These are phyloP conservation scores for Funneliformis caledonium DNA, from an alignment of 371 early-diverging fungal species.

Conservation along the genomic window DNA sequence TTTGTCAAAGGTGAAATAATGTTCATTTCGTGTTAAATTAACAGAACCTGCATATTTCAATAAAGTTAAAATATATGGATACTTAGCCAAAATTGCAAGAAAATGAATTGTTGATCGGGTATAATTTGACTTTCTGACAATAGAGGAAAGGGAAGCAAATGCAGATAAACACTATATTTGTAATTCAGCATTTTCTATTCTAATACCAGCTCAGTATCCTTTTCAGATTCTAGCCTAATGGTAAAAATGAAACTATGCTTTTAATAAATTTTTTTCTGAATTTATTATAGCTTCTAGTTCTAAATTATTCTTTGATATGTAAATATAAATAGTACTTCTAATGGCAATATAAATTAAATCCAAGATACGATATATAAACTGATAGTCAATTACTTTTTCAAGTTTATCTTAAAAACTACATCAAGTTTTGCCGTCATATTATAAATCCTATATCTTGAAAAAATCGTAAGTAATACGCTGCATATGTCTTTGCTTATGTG, in stretches of 20 bases:
- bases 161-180: conserved; percentile 15
- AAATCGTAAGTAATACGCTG: not conserved
- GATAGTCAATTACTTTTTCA: not conserved
- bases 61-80: not conserved
- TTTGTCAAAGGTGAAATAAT: conserved; percentile 24
- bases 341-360: conserved; percentile 9
- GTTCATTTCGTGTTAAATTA: not conserved
- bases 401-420: conserved; percentile 19
- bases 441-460: conserved; percentile 11
- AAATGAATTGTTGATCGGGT: not conserved
- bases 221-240: not conserved
- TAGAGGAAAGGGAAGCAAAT: conserved; percentile 12
- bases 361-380: not conserved
- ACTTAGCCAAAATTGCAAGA: not conserved
- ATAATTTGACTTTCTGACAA: conserved; percentile 5
- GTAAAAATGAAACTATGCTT: conserved; percentile 10
- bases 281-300: not conserved
- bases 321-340: not conserved
- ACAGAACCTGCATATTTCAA: conserved; percentile 15
- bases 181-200: conserved; percentile 6
- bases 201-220: conserved; percentile 8
- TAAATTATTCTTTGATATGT: conserved; percentile 13
- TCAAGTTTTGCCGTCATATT: conserved; percentile 5
- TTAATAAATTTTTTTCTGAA: conserved; percentile 15
- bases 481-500: conserved; percentile 14